Base-by-base conservation (phyloP, 495 filamentous ascomycete genomes). In the Lichenothelia convexa region DNA sequence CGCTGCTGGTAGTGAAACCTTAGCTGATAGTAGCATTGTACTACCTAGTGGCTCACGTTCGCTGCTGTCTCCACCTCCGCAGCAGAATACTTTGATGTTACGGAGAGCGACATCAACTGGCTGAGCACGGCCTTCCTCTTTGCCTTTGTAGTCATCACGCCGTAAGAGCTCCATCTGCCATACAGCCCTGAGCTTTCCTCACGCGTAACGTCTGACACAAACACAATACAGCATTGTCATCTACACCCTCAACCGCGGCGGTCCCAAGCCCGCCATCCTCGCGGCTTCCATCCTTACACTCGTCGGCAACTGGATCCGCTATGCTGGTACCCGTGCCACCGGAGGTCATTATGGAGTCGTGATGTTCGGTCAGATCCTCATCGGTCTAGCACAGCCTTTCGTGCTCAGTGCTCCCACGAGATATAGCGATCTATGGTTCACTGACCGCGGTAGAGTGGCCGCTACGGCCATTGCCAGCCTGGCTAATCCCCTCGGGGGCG, bases 391-490 rank as follows among this genome's bases (percentile, higher is more conserved):
- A 9, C 89, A 97, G 43, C 86, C 89, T 0, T 94, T 95, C 57
- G 83, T 92, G 21, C 70, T 95, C 4, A 71, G 78, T 24, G 83
- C 89, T 1, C 86, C 89, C 0, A 85, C 89, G 2, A 67, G 83
- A 37, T 97, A 93, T 49, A 86, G 79, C 38, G 85, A 93, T 49
- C 61, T 93, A 21, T 95, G 89, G 89, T 97, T 97, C 57, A 80
- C 82, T 0, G 75, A 82, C 41, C 53, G 61, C 0, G 87, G 83
- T 12, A 74, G 89, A 35, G 80, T 87, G 11, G 75, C 78, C 32
- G 87, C 89, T 12, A 97, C 89, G 3, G 89, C 89, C 1, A 47
- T 93, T 15, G 75, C 78, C 11, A 83, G 72, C 21, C 57, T 94
- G 32, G 79, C 86, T 1, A 93, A 93, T 53, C 84, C 86, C 0